Evolutionary conservation across 257 asterid species (phyloP).

Genomic region (Solanum corneliomulleri): DNA sequence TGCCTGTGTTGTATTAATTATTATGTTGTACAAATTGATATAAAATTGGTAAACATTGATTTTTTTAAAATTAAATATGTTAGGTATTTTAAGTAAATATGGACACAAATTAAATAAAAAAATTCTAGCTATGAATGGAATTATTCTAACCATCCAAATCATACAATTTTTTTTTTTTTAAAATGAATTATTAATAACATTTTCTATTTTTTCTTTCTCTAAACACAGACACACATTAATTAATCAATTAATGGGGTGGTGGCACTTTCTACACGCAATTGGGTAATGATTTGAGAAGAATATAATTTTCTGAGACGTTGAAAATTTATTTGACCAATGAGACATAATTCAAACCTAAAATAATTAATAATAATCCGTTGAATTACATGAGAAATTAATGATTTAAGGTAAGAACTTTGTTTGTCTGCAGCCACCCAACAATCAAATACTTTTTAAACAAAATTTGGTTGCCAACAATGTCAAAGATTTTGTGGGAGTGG

Average conservation of each 20-base stretch:
- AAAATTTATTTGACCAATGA: not conserved
- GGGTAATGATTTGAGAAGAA: constrained; percentile 7
- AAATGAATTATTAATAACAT: not conserved
- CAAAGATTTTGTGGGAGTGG: not conserved
- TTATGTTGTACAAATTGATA: not conserved
- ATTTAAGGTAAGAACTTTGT: not conserved
- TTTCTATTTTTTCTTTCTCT: not conserved
- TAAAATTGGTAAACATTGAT: not conserved
- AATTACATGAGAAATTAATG: constrained; percentile 4
- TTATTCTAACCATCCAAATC: not conserved
- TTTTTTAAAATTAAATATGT: not conserved
- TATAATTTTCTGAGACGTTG: not conserved
- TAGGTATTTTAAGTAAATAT: not conserved
- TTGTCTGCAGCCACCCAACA: not conserved
- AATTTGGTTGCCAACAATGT: not conserved
- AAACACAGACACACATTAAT: not conserved
- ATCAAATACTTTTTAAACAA: not conserved
- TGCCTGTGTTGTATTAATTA: not conserved
- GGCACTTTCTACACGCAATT: constrained; percentile 6
- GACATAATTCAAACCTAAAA: constrained; percentile 1
- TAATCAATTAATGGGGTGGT: not conserved
- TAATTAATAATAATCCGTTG: not conserved
- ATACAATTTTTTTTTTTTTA: not conserved
- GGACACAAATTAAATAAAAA: not conserved
- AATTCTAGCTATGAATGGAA: not conserved